Percentiles rank a stretch among this genome's conserved stretches.
phyloP scores from a whole-genome alignment of 306 rosid species.

The Ziziphus jujuba region DNA sequence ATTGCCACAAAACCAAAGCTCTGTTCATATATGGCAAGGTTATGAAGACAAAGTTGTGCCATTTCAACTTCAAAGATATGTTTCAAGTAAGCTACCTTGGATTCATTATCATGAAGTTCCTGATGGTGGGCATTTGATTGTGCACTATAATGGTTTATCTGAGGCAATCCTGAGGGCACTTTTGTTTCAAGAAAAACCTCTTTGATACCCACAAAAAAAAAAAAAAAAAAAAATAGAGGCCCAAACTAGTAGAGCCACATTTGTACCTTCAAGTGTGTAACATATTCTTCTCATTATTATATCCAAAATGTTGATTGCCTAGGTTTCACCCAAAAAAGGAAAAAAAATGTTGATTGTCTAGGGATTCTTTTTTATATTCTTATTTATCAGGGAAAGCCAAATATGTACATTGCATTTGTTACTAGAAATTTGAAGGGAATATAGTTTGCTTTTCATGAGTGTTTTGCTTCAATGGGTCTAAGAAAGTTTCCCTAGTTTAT shows the following conservation, averaged over 20 bases:
- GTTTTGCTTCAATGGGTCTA: neutral
- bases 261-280: conserved; percentile 24
- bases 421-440: conserved; percentile 24
- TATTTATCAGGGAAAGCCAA: conserved; percentile 32
- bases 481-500: neutral
- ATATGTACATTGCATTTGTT: conserved; percentile 42
- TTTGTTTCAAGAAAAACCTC: conserved; percentile 76
- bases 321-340: neutral
- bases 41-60: conserved; percentile 93
- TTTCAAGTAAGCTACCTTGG: conserved; percentile 80
- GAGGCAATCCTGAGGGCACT: conserved; percentile 85
- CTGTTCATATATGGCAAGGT: conserved; percentile 92
- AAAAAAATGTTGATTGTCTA: neutral
- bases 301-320: conserved; percentile 10
- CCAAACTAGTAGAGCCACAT: conserved; percentile 38
- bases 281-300: neutral
- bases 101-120: conserved; percentile 80
- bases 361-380: conserved; percentile 15
- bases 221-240: conserved; percentile 2
- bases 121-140: conserved; percentile 89
- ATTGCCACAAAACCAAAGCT: conserved; percentile 49
- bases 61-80: conserved; percentile 66
- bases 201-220: conserved; percentile 15
- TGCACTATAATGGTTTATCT: conserved; percentile 74
- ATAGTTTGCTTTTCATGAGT: conserved; percentile 10